Evolutionary conservation across 345 rosid species (phyloP).

Genomic region (Citropsis articulata): DNA sequence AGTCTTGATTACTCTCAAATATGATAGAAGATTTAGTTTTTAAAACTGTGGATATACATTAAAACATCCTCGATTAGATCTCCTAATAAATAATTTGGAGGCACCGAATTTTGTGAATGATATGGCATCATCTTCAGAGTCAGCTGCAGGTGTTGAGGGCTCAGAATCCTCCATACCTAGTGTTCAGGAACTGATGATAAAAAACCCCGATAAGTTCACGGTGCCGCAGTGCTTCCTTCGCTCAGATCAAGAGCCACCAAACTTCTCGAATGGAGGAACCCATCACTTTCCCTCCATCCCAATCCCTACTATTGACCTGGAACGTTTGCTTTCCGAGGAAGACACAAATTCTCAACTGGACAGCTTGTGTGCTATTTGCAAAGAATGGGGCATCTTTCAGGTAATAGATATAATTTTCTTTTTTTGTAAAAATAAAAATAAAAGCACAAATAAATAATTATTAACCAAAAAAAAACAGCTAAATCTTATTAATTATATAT

Average conservation of each 20-base stretch:
- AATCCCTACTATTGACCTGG: slow-evolving; percentile 29
- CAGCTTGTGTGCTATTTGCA: slow-evolving; percentile 26
- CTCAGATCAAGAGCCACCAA: slow-evolving; percentile 1
- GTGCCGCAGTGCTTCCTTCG: slow-evolving; percentile 21
- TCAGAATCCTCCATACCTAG: not conserved
- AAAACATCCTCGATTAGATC: no score
- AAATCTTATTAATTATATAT: not conserved
- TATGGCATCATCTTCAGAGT: slow-evolving; percentile 21
- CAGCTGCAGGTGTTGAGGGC: not conserved
- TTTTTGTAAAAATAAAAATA: no score
- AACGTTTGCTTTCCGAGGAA: slow-evolving; percentile 19
- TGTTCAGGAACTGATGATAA: slow-evolving; percentile 30
- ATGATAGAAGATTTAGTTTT: no score
- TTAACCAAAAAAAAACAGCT: no score
- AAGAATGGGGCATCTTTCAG: slow-evolving; percentile 47
- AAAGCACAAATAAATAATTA: no score
- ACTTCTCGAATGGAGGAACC: not conserved
- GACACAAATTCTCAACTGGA: slow-evolving; percentile 15
- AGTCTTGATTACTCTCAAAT: no score
- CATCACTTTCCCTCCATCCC: not conserved
- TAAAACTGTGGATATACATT: no score
- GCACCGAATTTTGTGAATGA: not conserved
- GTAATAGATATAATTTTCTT: not conserved
- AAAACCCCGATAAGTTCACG: slow-evolving; percentile 13
- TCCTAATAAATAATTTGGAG: no score